Evolutionary conservation across 177 flowering plant genomes (phyloP), one percentile per base, ranked within the genome.

Genomic region (Vitis hybrid): DNA sequence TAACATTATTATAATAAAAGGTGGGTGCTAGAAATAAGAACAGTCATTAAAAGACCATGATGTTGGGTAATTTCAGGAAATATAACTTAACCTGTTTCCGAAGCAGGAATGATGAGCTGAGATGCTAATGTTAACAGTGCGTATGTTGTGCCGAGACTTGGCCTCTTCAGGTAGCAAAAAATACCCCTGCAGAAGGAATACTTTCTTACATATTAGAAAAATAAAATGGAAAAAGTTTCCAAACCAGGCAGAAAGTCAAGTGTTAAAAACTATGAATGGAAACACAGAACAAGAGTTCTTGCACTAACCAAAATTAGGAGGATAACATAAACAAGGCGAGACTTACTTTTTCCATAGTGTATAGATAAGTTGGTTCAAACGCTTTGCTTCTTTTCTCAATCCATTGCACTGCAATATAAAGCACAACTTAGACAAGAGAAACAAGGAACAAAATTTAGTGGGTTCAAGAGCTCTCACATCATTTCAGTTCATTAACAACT

Each of bases 91-190:
- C 98, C 97, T 91, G 91, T 94, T 94, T n/a, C 98, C 98, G 83
- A 94, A 93, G 83, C 98, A 94, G 21, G 94, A 79, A 78, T 94
- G 87, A 66, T 86, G 85, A 67, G 98, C 93, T 72, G 98, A 87
- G 75, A 94, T 87, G 85, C 90, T 94, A 52, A 94, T 79, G 71
- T 94, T 93, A 23, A 87, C 83, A 45, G 97, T 91, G 11, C 75
- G 85, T 59, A 94, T 87, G 56, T 88, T 86, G 77, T 93, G 97
- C 64, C 68, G 87, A 79, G 85, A 72, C 76, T 80, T 92, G 15
- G 97, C 97, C 64, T 70, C 90, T 78, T 94, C 98, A 70, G 98
- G 93, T 62, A 94, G 86, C 83, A 91, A 83, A 68, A 94, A 87
- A 77, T 89, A 94, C 0, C 98, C 97, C 98, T 94, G 85, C 70